Percentiles rank a stretch among this genome's conserved stretches.
These are phyloP conservation scores for Wickerhamomyces queroliae DNA, from an alignment of 805 yeast genomes.

Conservation along the genomic window DNA sequence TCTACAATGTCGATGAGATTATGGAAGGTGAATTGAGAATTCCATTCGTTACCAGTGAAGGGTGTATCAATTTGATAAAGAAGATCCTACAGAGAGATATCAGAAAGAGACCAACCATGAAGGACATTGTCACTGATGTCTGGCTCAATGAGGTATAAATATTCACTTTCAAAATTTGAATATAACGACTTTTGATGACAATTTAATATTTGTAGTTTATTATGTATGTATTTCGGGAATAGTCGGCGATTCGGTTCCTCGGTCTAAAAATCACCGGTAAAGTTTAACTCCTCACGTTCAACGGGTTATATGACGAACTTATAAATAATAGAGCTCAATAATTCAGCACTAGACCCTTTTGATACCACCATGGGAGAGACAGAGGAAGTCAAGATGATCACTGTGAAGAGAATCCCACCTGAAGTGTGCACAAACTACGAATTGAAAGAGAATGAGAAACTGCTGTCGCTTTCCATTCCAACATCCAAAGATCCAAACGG, in stretches of 20 bases:
- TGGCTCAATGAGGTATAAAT: conserved; percentile 42
- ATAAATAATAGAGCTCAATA: no score
- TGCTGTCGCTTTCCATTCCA: conserved; percentile 20
- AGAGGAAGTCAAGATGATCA: conserved; percentile 1
- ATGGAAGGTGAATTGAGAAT: conserved; percentile 82
- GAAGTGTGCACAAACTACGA: conserved; percentile 17
- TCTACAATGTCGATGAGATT: conserved; percentile 91
- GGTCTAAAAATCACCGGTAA: neutral
- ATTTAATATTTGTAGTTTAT: neutral
- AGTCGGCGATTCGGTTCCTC: neutral
- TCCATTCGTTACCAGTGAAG: conserved; percentile 56
- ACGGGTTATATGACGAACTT: no score
- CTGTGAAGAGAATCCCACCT: conserved; percentile 11
- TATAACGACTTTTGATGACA: neutral
- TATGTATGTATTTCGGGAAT: neutral
- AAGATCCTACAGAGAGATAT: conserved; percentile 66
- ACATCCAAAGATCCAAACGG: conserved; percentile 16
- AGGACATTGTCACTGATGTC: conserved; percentile 59
- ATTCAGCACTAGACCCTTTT: no score
- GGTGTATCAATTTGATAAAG: conserved; percentile 54
- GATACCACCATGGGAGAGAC: no score
- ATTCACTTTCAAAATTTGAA: neutral
- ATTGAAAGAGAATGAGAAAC: conserved; percentile 19
- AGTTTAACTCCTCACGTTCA: neutral
- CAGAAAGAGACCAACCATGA: conserved; percentile 64